phyloP scores from a whole-genome alignment of 176 grass and related monocot genomes.

The Triticum turgidum region DNA sequence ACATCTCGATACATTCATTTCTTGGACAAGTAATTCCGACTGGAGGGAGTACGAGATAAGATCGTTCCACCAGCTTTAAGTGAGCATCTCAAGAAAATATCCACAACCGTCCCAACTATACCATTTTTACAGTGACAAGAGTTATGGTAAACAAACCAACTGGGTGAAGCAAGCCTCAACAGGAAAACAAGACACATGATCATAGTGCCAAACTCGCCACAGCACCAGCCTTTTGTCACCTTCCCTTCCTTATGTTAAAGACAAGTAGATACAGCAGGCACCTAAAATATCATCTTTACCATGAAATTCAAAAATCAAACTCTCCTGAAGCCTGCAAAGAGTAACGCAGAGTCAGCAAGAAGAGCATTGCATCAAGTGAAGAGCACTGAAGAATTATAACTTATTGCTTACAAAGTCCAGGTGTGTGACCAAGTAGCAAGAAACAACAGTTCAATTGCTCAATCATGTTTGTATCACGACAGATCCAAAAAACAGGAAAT shows the following conservation, averaged over 20 bases:
- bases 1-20: no score
- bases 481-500: neutral
- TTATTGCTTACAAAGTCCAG: neutral
- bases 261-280: conserved; percentile 41
- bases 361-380: neutral
- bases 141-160: conserved; percentile 29
- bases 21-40: no score
- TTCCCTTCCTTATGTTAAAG: conserved; percentile 52
- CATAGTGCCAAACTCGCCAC: conserved; percentile 22
- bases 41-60: neutral
- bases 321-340: conserved; percentile 56
- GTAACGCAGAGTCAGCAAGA: conserved; percentile 15
- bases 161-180: conserved; percentile 26
- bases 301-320: conserved; percentile 70
- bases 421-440: neutral
- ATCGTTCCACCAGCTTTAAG: conserved; percentile 31
- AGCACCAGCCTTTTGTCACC: conserved; percentile 26
- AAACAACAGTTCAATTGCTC: neutral
- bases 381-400: neutral
- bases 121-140: conserved; percentile 48
- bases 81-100: conserved; percentile 25
- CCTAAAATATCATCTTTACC: conserved; percentile 43
- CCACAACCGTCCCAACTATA: conserved; percentile 32
- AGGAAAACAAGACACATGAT: conserved; percentile 21
- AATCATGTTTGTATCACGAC: neutral